Percentiles rank a stretch among this genome's conserved stretches.
Evolutionary conservation across 164 flowering plant genomes (phyloP).

Genomic region (Akebia trifoliata): DNA sequence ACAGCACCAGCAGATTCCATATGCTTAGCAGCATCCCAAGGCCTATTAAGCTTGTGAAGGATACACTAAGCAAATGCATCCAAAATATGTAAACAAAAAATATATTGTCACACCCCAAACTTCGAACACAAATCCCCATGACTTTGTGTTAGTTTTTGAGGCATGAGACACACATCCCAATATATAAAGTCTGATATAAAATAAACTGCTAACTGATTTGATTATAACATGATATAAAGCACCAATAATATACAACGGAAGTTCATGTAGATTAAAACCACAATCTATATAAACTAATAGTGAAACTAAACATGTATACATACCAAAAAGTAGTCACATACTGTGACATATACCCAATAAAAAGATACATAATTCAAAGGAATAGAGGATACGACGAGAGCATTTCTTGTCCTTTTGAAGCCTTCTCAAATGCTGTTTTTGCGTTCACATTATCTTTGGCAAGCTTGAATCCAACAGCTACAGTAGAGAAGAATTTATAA

Average conservation of each 20-base stretch:
- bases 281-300: no score
- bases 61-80: conserved; percentile 2
- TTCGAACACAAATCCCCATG: no score
- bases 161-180: no score
- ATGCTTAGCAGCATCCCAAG: conserved; percentile 99
- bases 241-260: no score
- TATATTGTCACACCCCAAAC: background rate
- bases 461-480: conserved; percentile 61
- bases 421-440: conserved; percentile 80
- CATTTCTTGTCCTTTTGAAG: conserved; percentile 96
- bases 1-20: conserved; percentile 89
- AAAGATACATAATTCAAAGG: background rate
- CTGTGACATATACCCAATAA: no score
- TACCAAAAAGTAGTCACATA: no score
- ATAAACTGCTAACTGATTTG: no score
- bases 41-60: conserved; percentile 60
- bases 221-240: no score
- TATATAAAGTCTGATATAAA: no score
- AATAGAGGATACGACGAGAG: conserved; percentile 77
- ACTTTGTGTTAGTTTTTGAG: no score
- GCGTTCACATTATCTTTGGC: conserved; percentile 71
- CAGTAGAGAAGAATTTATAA: conserved; percentile 6
- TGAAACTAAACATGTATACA: no score
- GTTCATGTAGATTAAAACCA: no score
- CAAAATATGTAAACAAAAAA: background rate